Evolutionary conservation across 73 alveolate genomes (phyloP).

Genomic region (Durusdinium trenchii): DNA sequence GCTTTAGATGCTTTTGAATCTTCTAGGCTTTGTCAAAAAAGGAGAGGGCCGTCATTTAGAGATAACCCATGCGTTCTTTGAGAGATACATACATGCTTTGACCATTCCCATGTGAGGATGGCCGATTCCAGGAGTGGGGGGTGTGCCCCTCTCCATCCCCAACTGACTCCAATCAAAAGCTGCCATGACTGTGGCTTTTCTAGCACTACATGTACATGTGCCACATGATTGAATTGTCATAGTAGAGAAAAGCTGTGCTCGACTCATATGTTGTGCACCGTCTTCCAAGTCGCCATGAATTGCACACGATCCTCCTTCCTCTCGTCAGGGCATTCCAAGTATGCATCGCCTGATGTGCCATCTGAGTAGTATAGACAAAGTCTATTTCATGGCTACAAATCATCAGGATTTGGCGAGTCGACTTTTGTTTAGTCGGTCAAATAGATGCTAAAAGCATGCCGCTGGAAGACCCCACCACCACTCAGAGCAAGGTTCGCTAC

Average conservation of each 20-base stretch:
- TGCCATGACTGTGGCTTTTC: no score
- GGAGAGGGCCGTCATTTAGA: background rate
- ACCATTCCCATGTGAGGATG: background rate
- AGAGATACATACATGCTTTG: background rate
- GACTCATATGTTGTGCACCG: background rate
- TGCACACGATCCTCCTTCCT: slow-evolving; percentile 85
- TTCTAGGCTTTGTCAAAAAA: background rate
- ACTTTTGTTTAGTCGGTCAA: no score
- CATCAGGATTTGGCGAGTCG: no score
- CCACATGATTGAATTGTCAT: no score
- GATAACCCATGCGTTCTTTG: background rate
- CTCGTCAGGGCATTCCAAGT: slow-evolving; percentile 80
- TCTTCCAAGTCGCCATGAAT: slow-evolving; percentile 21
- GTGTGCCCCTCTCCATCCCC: background rate
- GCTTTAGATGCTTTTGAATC: background rate
- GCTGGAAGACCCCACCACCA: no score
- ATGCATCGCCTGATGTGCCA: slow-evolving; percentile 66
- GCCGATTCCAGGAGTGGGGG: no score
- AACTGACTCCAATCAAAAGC: background rate
- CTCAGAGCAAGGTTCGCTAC: no score
- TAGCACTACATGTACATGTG: no score
- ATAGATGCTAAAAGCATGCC: no score
- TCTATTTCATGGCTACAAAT: no score
- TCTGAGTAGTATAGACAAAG: no score
- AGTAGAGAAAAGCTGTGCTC: background rate